These are phyloP conservation scores for Mitragyna speciosa DNA, from an alignment of 257 asterid genomes.

Conservation along the genomic window DNA sequence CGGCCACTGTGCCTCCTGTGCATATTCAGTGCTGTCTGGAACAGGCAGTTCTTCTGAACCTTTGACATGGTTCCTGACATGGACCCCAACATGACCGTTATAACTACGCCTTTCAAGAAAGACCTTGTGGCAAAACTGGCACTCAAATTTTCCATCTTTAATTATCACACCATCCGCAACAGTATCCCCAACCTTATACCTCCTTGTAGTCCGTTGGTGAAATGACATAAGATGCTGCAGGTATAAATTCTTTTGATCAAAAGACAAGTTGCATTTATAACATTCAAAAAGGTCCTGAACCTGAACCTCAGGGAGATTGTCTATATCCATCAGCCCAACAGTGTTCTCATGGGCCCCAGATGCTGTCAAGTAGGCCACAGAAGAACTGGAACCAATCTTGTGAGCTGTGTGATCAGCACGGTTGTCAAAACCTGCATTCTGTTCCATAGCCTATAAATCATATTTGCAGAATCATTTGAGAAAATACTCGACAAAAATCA, in stretches of 20 bases:
- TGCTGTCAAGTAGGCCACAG: constrained; percentile 31
- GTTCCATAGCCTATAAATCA: constrained; percentile 38
- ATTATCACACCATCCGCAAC: constrained; percentile 81
- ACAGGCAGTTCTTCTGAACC: constrained; percentile 42
- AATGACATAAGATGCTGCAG: constrained; percentile 78
- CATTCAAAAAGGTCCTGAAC: constrained; percentile 82
- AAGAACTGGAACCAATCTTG: constrained; percentile 39
- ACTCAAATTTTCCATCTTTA: constrained; percentile 80
- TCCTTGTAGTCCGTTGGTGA: constrained; percentile 83
- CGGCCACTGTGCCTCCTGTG: constrained; percentile 34
- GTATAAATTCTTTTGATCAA: constrained; percentile 67
- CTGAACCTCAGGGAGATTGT: constrained; percentile 86
- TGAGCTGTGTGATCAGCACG: constrained; percentile 23
- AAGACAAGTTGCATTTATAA: constrained; percentile 67
- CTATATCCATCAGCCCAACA: constrained; percentile 55
- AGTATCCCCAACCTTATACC: constrained; percentile 63
- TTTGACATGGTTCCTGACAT: constrained; percentile 68
- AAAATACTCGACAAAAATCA: constrained; percentile 3
- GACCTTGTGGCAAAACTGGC: constrained; percentile 93
- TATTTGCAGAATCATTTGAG: constrained; percentile 21
- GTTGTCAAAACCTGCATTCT: constrained; percentile 45
- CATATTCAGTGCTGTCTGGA: constrained; percentile 37
- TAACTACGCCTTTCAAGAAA: constrained; percentile 78
- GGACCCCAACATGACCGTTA: constrained; percentile 85
- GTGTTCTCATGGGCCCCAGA: constrained; percentile 41